These are phyloP conservation scores for Entoloma clypeatum DNA, from an alignment of 1,284 basidiomycete species.

Conservation along the genomic window DNA sequence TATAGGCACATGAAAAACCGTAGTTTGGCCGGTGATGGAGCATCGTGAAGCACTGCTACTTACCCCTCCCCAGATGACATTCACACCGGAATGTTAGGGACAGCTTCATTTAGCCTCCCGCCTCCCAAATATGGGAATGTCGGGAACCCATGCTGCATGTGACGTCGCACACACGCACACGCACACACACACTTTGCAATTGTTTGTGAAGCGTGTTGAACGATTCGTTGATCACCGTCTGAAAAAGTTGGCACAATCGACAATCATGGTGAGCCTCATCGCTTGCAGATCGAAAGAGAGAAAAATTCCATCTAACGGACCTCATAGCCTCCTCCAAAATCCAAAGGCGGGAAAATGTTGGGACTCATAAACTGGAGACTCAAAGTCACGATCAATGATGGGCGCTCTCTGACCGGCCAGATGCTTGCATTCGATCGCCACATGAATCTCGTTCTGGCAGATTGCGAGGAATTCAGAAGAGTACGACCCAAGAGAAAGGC, in stretches of 20 bases:
- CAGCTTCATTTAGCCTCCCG: no score
- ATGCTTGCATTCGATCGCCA: constrained; percentile 99
- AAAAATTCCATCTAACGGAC: constrained; percentile 2
- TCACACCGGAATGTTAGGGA: no score
- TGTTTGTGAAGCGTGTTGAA: constrained; percentile 28
- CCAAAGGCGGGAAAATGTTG: constrained; percentile 98
- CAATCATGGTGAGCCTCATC: constrained; percentile 56
- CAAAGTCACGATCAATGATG: constrained; percentile 97
- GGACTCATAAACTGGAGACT: constrained; percentile 96
- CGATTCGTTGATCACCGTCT: constrained; percentile 21
- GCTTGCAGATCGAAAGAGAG: not conserved
- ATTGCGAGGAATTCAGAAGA: constrained; percentile 94
- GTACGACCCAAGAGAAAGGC: constrained; percentile 84
- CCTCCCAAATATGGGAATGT: no score
- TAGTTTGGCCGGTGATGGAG: no score
- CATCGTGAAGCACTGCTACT: no score
- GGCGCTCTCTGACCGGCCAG: constrained; percentile 92
- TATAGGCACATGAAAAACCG: no score
- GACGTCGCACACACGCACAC: no score
- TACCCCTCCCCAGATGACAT: no score
- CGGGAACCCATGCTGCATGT: no score
- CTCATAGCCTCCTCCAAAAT: constrained; percentile 82
- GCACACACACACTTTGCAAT: constrained; percentile 24
- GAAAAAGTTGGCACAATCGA: constrained; percentile 27
- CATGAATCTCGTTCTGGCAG: constrained; percentile 98